Evolutionary conservation across 2,329 filamentous ascomycete genomes (phyloP).

Genomic region (Rhinocladiella mackenziei): DNA sequence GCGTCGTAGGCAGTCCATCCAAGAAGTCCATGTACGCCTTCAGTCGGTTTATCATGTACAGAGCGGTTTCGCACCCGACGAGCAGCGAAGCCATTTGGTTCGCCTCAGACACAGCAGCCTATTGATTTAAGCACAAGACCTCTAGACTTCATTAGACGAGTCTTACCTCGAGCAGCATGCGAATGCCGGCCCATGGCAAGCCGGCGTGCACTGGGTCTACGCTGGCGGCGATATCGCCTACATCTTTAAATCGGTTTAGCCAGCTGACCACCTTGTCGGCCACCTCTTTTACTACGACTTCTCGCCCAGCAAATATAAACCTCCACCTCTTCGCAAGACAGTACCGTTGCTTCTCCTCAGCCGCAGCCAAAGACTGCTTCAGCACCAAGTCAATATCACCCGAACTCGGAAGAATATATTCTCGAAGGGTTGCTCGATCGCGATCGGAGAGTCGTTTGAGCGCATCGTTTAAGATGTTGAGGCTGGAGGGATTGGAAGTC

Average conservation of each 20-base stretch:
- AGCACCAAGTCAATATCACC: neutral
- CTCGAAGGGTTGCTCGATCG: neutral
- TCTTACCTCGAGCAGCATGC: neutral
- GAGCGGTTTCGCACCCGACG: neutral
- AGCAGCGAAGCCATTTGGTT: neutral
- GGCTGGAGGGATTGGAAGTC: neutral
- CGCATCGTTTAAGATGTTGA: neutral
- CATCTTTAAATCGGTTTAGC: neutral
- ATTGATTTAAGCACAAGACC: neutral
- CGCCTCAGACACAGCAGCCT: neutral
- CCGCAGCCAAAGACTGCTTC: neutral
- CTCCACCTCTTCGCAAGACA: neutral
- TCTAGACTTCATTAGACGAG: neutral
- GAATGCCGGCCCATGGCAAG: neutral
- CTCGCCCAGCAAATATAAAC: neutral
- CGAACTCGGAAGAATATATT: neutral
- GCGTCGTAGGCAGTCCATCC: neutral
- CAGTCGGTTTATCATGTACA: constrained; percentile 10
- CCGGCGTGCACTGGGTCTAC: neutral
- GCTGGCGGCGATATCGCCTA: neutral
- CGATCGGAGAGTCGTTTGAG: neutral
- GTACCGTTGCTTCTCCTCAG: neutral
- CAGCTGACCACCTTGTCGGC: neutral
- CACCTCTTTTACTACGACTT: neutral
- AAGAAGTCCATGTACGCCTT: constrained; percentile 10